Conservation (phyloP, 2,329 filamentous ascomycete species). For the Colletotrichum sp. region DNA sequence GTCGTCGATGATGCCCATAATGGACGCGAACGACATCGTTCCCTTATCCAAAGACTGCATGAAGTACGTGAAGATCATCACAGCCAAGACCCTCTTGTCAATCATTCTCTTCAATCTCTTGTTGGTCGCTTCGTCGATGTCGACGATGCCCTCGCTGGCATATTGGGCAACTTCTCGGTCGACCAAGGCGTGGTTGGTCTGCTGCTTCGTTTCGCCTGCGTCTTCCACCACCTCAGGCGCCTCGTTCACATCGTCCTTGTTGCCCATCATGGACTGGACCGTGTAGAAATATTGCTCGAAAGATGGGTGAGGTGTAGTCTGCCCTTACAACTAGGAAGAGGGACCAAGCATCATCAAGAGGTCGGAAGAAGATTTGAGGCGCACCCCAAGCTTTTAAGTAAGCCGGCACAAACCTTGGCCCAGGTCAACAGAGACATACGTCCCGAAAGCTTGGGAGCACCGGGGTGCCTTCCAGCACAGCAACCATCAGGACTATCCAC, state of each 20-base stretch:
- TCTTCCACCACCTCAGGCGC: neutral
- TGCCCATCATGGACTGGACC: neutral
- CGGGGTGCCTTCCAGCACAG: neutral
- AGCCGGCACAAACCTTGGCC: neutral
- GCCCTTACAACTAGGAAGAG: neutral
- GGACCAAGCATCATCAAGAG: neutral
- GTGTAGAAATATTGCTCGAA: neutral
- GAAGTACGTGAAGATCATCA: conserved; percentile 56
- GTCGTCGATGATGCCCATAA: conserved; percentile 29
- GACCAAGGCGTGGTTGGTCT: conserved; percentile 5
- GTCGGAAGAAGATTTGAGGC: neutral
- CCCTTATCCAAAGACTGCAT: conserved; percentile 39
- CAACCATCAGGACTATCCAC: neutral
- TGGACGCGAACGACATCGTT: conserved; percentile 29
- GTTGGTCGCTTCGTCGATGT: conserved; percentile 58
- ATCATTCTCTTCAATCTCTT: conserved; percentile 50
- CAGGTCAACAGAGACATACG: neutral
- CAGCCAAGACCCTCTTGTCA: conserved; percentile 54
- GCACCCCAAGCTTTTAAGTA: neutral
- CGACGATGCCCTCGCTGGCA: conserved; percentile 19
- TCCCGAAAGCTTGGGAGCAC: neutral
- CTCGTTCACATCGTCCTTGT: neutral
- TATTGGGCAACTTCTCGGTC: conserved; percentile 11
- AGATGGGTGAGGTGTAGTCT: neutral
- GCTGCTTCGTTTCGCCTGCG: neutral